Evolutionary conservation across 129 eudicot genomes (phyloP).

Genomic region (Saussurea involucrata): DNA sequence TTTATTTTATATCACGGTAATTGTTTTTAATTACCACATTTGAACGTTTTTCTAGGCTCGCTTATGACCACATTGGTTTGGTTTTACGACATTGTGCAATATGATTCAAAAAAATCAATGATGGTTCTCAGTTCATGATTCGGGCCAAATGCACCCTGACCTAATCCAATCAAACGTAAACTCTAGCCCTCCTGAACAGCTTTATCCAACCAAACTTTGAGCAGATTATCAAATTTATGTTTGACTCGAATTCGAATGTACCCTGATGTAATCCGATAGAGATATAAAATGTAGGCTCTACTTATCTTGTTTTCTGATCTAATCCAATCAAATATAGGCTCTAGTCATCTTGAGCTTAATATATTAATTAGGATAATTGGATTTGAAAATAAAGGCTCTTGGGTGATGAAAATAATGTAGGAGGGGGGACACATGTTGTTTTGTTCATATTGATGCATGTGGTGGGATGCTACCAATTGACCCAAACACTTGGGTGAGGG

Average conservation of each 20-base stretch:
- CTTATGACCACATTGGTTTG: background rate
- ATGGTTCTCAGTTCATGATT: background rate
- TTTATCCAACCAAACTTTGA: background rate
- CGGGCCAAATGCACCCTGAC: background rate
- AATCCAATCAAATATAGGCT: background rate
- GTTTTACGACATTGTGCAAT: background rate
- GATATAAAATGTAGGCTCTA: background rate
- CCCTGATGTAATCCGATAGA: background rate
- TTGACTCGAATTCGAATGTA: background rate
- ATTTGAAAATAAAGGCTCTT: background rate
- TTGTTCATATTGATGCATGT: constrained; percentile 14
- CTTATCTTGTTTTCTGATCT: background rate
- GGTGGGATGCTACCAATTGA: constrained; percentile 33
- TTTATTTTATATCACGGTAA: background rate
- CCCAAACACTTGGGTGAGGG: constrained; percentile 7
- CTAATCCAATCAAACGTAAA: background rate
- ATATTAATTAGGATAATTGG: background rate
- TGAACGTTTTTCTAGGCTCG: background rate
- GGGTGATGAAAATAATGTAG: background rate
- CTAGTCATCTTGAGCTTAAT: background rate
- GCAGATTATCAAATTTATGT: background rate
- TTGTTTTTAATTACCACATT: background rate
- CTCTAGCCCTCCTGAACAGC: background rate
- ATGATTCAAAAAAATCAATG: background rate
- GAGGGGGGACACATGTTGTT: constrained; percentile 15